phyloP scores from a whole-genome alignment of 768 basidiomycete genomes.

The Tephrocybe sp. region DNA sequence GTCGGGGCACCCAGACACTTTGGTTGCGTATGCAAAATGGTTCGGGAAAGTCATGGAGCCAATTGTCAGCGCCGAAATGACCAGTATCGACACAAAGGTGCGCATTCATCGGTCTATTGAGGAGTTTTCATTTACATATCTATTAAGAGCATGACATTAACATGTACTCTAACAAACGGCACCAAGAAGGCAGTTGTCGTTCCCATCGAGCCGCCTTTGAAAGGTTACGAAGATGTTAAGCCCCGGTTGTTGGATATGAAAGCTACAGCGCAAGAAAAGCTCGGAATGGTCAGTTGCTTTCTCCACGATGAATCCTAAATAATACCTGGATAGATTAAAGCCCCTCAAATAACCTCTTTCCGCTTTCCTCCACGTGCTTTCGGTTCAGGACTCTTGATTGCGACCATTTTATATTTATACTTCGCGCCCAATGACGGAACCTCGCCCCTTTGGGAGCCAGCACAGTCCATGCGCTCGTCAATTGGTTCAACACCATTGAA shows the following conservation, averaged over 20 bases:
- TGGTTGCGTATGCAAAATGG: constrained; percentile 81
- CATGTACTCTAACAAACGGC: constrained; percentile 53
- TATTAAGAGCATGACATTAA: constrained; percentile 59
- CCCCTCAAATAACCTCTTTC: constrained; percentile 61
- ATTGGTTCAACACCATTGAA: constrained; percentile 28
- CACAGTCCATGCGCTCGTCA: constrained; percentile 26
- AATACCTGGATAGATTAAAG: constrained; percentile 43
- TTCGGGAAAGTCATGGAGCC: constrained; percentile 60
- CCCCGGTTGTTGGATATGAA: constrained; percentile 80
- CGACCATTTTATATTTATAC: constrained; percentile 29
- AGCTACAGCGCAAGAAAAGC: constrained; percentile 70
- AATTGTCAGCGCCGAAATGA: constrained; percentile 68
- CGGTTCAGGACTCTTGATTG: constrained; percentile 22
- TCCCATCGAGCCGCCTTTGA: constrained; percentile 66
- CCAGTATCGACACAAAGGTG: constrained; percentile 64
- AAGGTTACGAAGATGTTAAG: constrained; percentile 79
- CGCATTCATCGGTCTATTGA: constrained; percentile 4
- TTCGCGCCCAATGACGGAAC: constrained; percentile 21
- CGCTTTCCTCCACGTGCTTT: constrained; percentile 33
- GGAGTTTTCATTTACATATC: neutral
- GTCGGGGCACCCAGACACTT: constrained; percentile 78
- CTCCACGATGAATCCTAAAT: neutral
- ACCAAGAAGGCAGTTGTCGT: constrained; percentile 49
- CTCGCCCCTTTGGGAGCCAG: constrained; percentile 29
- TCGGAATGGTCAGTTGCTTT: constrained; percentile 63